These are phyloP conservation scores for Plectosphaerella plurivora DNA, from an alignment of 2,329 filamentous ascomycete species.

Conservation along the genomic window DNA sequence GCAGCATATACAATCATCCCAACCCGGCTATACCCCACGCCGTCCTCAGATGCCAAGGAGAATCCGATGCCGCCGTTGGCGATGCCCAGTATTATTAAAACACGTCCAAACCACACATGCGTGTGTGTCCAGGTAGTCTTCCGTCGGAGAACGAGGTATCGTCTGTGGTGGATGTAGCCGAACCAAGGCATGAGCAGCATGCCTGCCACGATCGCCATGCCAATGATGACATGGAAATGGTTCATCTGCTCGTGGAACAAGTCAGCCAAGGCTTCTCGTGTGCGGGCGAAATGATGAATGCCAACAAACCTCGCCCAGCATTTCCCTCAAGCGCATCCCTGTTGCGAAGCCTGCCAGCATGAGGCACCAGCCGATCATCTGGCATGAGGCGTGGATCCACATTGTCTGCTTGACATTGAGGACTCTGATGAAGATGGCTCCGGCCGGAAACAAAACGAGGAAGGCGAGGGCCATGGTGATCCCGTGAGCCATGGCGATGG, in stretches of 20 bases:
- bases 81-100: background rate
- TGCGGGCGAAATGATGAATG: background rate
- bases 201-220: background rate
- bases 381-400: background rate
- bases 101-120: background rate
- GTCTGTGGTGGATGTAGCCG: background rate
- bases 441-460: background rate
- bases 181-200: background rate
- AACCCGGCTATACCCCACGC: background rate
- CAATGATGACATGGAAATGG: background rate
- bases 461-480: background rate
- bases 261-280: background rate
- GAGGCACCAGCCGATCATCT: background rate
- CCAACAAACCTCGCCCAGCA: background rate
- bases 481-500: slow-evolving; percentile 16
- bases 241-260: background rate
- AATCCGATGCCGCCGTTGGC: background rate
- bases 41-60: background rate
- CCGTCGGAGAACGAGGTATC: background rate
- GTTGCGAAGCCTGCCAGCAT: background rate
- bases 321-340: background rate
- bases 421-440: background rate
- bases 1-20: background rate
- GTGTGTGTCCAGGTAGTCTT: background rate
- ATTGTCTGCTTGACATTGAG: background rate